Conservation (phyloP, 139 green algal species). For the Tetratostichococcus sp. region DNA sequence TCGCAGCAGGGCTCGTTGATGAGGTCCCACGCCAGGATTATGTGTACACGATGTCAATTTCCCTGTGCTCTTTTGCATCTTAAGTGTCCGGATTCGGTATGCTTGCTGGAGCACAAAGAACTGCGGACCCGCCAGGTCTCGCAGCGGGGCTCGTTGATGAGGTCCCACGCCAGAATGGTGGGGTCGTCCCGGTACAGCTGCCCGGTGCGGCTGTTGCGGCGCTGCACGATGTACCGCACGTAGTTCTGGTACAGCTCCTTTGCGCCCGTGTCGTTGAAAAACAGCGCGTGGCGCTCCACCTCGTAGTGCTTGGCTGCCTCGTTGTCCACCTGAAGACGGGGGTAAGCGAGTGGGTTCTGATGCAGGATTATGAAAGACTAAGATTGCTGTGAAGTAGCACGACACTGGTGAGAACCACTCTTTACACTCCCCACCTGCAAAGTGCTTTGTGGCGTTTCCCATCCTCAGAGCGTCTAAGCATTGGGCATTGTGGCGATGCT, state of each 20-base stretch:
- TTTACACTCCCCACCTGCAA: too few species aligned
- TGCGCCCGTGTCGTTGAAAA: constrained; percentile 55
- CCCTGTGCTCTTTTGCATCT: too few species aligned
- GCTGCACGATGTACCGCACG: constrained; percentile 23
- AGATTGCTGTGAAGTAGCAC: too few species aligned
- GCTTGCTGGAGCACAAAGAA: too few species aligned
- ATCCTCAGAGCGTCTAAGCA: too few species aligned
- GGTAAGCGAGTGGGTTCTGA: not conserved
- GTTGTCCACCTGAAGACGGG: constrained; percentile 1
- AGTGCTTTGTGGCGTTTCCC: constrained; percentile 3
- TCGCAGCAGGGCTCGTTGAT: constrained; percentile 55
- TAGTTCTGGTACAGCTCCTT: constrained; percentile 57
- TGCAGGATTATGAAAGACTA: not conserved
- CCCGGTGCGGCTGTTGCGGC: constrained; percentile 45
- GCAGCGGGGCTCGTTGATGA: constrained; percentile 59
- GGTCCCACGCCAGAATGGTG: constrained; percentile 64
- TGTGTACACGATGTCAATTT: not conserved
- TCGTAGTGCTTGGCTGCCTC: constrained; percentile 35
- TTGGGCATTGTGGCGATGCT: too few species aligned
- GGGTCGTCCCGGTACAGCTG: constrained; percentile 59
- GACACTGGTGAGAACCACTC: too few species aligned
- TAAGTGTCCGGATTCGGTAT: too few species aligned
- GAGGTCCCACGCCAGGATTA: constrained; percentile 30
- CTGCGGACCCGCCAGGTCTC: constrained; percentile 13
- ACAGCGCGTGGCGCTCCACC: constrained; percentile 50